Evolutionary conservation across 805 yeast genomes (phyloP).

Genomic region (Kodamaea jinghongensis): DNA sequence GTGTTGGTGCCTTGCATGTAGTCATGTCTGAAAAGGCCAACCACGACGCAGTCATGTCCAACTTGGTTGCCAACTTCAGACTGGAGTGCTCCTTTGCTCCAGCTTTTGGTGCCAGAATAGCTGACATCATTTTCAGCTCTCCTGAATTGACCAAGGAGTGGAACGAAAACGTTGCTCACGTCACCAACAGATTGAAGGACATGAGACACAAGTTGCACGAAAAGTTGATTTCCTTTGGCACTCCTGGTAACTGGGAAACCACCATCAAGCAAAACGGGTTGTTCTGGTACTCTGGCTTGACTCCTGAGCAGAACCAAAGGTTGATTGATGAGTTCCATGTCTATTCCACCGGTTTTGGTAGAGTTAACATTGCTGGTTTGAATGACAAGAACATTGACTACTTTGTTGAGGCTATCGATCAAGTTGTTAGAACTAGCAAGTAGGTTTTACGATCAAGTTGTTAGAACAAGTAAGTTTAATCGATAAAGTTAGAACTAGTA

Average conservation of each 20-base stretch:
- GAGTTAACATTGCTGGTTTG: slow-evolving; percentile 47
- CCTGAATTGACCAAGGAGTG: slow-evolving; percentile 20
- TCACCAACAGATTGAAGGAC: slow-evolving; percentile 29
- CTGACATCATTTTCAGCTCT: slow-evolving; percentile 18
- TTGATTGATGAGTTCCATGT: slow-evolving; percentile 36
- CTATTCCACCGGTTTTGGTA: slow-evolving; percentile 37
- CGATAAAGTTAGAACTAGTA: too few relatives aligned
- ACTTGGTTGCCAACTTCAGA: slow-evolving; percentile 34
- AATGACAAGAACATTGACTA: slow-evolving; percentile 37
- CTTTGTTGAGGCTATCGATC: slow-evolving; percentile 36
- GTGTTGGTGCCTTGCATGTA: slow-evolving; percentile 39
- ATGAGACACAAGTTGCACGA: slow-evolving; percentile 29
- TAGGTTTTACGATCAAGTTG: too few relatives aligned
- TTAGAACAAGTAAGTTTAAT: too few relatives aligned
- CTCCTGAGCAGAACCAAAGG: slow-evolving; percentile 28
- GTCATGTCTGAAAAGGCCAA: slow-evolving; percentile 19
- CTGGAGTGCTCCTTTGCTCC: slow-evolving; percentile 46
- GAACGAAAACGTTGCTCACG: slow-evolving; percentile 33
- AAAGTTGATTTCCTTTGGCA: slow-evolving; percentile 30
- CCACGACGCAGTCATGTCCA: slow-evolving; percentile 19
- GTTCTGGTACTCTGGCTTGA: slow-evolving; percentile 45
- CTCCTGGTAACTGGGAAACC: slow-evolving; percentile 45
- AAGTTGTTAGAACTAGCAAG: slow-evolving; percentile 26
- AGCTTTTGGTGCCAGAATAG: slow-evolving; percentile 45
- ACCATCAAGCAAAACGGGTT: slow-evolving; percentile 38